Evolutionary conservation across 148 eudicot genomes (phyloP).

Genomic region (Amaranthus hypochondriacus): DNA sequence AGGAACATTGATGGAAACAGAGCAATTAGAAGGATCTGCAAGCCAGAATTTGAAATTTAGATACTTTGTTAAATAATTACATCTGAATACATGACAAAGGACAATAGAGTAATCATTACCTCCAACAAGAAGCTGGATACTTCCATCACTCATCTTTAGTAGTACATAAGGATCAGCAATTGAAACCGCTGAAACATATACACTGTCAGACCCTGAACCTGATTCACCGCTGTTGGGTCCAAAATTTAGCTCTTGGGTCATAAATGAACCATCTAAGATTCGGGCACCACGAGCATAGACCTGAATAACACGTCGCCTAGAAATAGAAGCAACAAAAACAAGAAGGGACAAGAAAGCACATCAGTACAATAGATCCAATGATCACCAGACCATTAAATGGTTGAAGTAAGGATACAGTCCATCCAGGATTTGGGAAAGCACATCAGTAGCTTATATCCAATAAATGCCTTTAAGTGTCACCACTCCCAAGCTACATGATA

Average conservation of each 20-base stretch:
- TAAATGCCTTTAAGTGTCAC: not conserved
- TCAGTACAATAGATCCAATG: not conserved
- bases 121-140: slow-evolving; percentile 95
- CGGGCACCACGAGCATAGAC: slow-evolving; percentile 92
- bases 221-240: slow-evolving; percentile 53
- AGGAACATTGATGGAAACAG: slow-evolving; percentile 56
- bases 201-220: slow-evolving; percentile 54
- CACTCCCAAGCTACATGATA: not conserved
- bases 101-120: slow-evolving; percentile 37
- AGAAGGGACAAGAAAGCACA: slow-evolving; percentile 9
- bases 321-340: slow-evolving; percentile 12
- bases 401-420: slow-evolving; percentile 3
- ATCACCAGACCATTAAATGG: not conserved
- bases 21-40: slow-evolving; percentile 83
- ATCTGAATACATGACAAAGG: slow-evolving; percentile 1
- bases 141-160: slow-evolving; percentile 83
- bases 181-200: slow-evolving; percentile 68
- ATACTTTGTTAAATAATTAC: not conserved
- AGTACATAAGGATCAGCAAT: slow-evolving; percentile 93
- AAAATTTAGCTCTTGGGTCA: slow-evolving; percentile 82
- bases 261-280: slow-evolving; percentile 85
- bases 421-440: not conserved
- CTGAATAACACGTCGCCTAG: slow-evolving; percentile 91
- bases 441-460: not conserved
- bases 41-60: slow-evolving; percentile 15